phyloP scores from a whole-genome alignment of 768 basidiomycete genomes.

The Lentinus tigrinus region DNA sequence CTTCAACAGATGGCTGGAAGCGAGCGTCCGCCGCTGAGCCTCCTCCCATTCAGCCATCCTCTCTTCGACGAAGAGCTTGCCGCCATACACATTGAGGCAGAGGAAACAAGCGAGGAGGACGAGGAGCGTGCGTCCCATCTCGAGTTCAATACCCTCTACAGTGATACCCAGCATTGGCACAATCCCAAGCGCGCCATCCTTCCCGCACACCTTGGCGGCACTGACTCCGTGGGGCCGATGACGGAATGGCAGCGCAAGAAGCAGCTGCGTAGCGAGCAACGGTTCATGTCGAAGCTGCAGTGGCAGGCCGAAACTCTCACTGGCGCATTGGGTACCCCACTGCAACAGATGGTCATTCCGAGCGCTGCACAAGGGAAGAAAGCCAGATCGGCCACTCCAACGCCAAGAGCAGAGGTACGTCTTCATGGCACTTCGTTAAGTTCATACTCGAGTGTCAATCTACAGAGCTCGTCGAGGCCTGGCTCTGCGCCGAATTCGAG shows the following conservation, averaged over 20 bases:
- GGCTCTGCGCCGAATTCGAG: background rate
- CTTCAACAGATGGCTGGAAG: background rate
- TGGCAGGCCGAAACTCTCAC: constrained; percentile 61
- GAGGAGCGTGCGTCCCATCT: constrained; percentile 24
- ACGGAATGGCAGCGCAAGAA: constrained; percentile 38
- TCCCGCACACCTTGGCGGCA: constrained; percentile 54
- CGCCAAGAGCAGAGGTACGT: constrained; percentile 1
- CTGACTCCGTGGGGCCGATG: constrained; percentile 26
- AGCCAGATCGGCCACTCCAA: background rate
- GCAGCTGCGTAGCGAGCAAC: constrained; percentile 46
- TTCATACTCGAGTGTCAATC: background rate
- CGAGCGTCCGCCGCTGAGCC: constrained; percentile 8
- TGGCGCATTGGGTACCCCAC: constrained; percentile 53
- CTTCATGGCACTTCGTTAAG: constrained; percentile 2
- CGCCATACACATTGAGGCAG: constrained; percentile 28
- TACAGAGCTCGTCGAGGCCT: background rate
- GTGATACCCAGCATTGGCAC: constrained; percentile 64
- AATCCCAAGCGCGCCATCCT: constrained; percentile 45
- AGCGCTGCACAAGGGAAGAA: constrained; percentile 25
- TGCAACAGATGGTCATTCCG: constrained; percentile 56
- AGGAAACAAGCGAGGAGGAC: constrained; percentile 20
- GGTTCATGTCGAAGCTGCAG: constrained; percentile 56
- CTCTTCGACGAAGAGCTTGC: constrained; percentile 43
- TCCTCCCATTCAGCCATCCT: constrained; percentile 39
- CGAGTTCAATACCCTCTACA: constrained; percentile 43